Conservation (phyloP, 2,329 filamentous ascomycete genomes). For the Epichloe amarillans region DNA sequence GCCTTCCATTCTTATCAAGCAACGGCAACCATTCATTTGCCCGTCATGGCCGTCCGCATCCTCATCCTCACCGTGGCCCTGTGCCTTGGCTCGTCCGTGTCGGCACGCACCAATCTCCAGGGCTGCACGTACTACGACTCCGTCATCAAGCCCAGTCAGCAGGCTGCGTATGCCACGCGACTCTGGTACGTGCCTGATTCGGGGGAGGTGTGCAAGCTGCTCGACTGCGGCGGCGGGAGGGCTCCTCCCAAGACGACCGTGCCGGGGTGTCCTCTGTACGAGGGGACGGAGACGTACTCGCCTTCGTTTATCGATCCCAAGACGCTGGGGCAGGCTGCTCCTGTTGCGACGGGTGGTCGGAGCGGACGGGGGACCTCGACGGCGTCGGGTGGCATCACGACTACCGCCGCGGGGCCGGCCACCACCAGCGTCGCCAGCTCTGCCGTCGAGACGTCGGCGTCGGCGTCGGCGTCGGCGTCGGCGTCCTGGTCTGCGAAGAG, state of each 20-base stretch:
- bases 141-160: slow-evolving; percentile 16
- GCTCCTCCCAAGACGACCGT: slow-evolving; percentile 48
- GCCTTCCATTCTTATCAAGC: too few species aligned
- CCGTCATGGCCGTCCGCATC: slow-evolving; percentile 14
- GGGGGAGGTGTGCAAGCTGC: slow-evolving; percentile 48
- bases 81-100: slow-evolving; percentile 18
- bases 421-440: too few species aligned
- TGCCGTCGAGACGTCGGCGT: too few species aligned
- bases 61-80: slow-evolving; percentile 14
- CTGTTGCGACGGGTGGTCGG: too few species aligned
- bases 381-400: slow-evolving; percentile 2
- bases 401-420: background rate
- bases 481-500: too few species aligned
- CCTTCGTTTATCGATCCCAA: slow-evolving; percentile 32
- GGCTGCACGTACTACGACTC: slow-evolving; percentile 31
- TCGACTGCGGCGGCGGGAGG: slow-evolving; percentile 55
- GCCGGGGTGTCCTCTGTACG: slow-evolving; percentile 45
- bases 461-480: too few species aligned
- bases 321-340: slow-evolving; percentile 12
- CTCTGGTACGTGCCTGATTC: slow-evolving; percentile 50
- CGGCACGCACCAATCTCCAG: slow-evolving; percentile 30
- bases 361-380: background rate
- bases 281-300: slow-evolving; percentile 40
- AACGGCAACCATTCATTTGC: background rate
- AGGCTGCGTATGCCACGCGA: slow-evolving; percentile 27